Conservation (phyloP, 345 rosid genomes). For the Turritis glabra region DNA sequence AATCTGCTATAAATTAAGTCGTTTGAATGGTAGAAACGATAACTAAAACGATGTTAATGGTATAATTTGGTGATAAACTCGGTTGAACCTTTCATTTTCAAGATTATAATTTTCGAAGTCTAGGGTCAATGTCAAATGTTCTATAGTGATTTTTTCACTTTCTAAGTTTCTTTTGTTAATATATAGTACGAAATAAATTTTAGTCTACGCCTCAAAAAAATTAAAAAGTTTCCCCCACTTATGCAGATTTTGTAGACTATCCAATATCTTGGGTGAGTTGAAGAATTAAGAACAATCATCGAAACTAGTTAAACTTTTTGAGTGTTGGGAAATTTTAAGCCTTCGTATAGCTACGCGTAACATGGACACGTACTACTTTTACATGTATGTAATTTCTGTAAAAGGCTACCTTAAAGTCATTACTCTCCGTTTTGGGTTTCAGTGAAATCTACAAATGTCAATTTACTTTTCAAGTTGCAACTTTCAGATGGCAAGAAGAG, state of each 20-base stretch:
- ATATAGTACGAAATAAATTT: background rate
- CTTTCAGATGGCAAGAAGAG: conserved; percentile 33
- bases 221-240: background rate
- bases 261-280: background rate
- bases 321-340: background rate
- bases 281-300: background rate
- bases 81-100: background rate
- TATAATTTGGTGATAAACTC: background rate
- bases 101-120: background rate
- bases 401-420: background rate
- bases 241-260: background rate
- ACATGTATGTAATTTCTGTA: background rate
- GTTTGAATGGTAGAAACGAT: background rate
- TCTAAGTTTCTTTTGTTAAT: background rate
- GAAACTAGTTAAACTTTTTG: background rate
- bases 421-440: conserved; percentile 36
- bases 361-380: background rate
- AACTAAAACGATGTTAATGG: background rate
- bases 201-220: background rate
- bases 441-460: conserved; percentile 8
- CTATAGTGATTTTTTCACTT: no score
- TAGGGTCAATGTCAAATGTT: background rate
- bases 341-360: background rate
- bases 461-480: conserved; percentile 22
- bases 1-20: no score